phyloP scores from a whole-genome alignment of 441 rosid species.

The Gossypium gossypioides region DNA sequence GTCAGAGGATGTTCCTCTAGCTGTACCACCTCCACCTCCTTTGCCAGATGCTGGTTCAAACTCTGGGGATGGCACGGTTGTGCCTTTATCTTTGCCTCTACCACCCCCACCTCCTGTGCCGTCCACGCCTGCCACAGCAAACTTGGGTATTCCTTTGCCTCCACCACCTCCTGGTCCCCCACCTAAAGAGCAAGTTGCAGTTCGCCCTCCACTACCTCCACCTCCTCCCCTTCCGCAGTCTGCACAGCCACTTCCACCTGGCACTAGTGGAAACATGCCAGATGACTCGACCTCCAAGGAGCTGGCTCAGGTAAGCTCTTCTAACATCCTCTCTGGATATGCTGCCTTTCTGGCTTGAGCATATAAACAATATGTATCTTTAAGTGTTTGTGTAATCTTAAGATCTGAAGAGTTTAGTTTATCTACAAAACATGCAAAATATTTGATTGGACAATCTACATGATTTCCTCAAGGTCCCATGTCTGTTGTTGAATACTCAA shows the following conservation, averaged over 20 bases:
- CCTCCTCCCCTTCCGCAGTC: slow-evolving; percentile 52
- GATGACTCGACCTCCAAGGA: slow-evolving; percentile 41
- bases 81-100: slow-evolving; percentile 49
- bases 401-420: no score
- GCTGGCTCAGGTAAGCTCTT: slow-evolving; percentile 34
- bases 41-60: slow-evolving; percentile 43
- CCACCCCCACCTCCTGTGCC: slow-evolving; percentile 90
- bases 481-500: no score
- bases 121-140: slow-evolving; percentile 37
- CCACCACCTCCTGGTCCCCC: slow-evolving; percentile 94
- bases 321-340: background rate
- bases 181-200: slow-evolving; percentile 46
- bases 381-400: background rate
- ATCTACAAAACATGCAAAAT: no score
- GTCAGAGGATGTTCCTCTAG: slow-evolving; percentile 48
- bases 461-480: no score
- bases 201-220: slow-evolving; percentile 53
- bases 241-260: slow-evolving; percentile 60
- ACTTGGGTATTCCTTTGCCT: slow-evolving; percentile 45
- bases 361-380: no score
- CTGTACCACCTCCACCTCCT: slow-evolving; percentile 53
- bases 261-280: slow-evolving; percentile 32
- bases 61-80: slow-evolving; percentile 32
- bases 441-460: no score
- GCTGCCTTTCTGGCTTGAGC: background rate